Conservation (phyloP, 148 eudicot genomes). For the Camellia lanceoleosa region DNA sequence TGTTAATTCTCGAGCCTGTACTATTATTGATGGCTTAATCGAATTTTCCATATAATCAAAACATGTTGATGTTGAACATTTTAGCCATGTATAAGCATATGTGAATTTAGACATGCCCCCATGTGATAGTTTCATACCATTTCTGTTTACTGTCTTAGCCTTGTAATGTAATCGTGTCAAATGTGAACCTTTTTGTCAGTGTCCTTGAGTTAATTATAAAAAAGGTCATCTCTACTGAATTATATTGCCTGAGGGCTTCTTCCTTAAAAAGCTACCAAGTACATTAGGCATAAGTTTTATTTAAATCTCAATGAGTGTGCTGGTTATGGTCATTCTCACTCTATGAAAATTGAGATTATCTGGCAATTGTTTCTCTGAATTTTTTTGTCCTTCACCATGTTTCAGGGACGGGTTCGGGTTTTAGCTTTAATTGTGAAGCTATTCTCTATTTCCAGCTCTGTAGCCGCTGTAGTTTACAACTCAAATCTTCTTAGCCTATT, state of each 20-base stretch:
- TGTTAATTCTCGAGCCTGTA: neutral
- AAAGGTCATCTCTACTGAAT: neutral
- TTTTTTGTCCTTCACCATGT: slow-evolving; percentile 14
- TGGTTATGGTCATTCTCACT: neutral
- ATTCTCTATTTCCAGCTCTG: slow-evolving; percentile 70
- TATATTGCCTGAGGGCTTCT: neutral
- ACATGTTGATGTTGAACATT: neutral
- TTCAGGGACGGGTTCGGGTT: slow-evolving; percentile 86
- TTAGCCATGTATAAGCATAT: slow-evolving; percentile 1
- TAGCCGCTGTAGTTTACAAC: slow-evolving; percentile 66
- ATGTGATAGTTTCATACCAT: neutral
- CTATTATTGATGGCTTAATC: neutral
- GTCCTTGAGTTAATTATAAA: neutral
- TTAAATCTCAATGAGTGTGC: neutral
- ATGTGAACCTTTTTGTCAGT: neutral
- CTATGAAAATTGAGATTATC: neutral
- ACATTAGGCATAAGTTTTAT: neutral
- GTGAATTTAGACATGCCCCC: neutral
- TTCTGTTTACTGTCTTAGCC: neutral
- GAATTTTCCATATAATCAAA: neutral
- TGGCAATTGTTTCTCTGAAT: slow-evolving; percentile 3
- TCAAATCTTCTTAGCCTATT: slow-evolving; percentile 63
- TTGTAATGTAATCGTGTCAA: neutral
- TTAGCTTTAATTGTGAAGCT: slow-evolving; percentile 85
- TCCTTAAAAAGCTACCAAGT: neutral